Conservation (phyloP, 202 grass and related monocot species). For the Zoysia matrella region DNA sequence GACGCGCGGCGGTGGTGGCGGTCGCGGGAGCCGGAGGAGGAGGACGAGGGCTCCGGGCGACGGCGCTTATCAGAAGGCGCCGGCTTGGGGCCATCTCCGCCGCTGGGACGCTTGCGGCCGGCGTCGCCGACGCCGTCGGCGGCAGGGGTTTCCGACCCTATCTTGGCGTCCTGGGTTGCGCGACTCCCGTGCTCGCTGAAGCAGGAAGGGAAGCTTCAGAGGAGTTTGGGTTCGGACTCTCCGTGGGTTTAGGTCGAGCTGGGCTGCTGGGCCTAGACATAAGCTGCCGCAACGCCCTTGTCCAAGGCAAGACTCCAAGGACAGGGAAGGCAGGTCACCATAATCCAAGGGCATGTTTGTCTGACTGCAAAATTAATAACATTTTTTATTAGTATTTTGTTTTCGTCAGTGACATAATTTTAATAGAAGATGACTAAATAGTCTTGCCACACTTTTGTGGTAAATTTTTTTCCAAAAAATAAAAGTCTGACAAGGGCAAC, state of each 20-base stretch:
- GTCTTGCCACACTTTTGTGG: no score
- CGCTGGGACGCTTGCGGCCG: conserved; percentile 49
- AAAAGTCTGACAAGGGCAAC: no score
- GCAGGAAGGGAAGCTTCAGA: conserved; percentile 8
- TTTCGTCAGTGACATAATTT: no score
- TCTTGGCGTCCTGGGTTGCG: conserved; percentile 43
- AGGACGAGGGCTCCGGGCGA: conserved; percentile 31
- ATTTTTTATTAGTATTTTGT: no score
- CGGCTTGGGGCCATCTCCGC: conserved; percentile 9
- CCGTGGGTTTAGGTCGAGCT: neutral
- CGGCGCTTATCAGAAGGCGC: conserved; percentile 51
- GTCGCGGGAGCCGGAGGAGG: conserved; percentile 41
- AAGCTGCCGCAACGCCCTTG: no score
- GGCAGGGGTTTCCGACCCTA: conserved; percentile 55
- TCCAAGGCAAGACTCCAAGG: no score
- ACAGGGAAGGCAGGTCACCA: no score
- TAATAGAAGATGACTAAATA: no score
- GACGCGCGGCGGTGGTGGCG: conserved; percentile 11
- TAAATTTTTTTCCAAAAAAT: no score
- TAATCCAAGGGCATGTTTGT: no score
- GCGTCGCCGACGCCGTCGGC: conserved; percentile 47
- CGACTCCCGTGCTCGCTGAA: neutral
- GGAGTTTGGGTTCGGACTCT: conserved; percentile 18
- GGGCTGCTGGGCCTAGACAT: neutral
- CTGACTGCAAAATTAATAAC: no score